Evolutionary conservation across 306 rosid genomes (phyloP).

Genomic region (Malus sylvestris): DNA sequence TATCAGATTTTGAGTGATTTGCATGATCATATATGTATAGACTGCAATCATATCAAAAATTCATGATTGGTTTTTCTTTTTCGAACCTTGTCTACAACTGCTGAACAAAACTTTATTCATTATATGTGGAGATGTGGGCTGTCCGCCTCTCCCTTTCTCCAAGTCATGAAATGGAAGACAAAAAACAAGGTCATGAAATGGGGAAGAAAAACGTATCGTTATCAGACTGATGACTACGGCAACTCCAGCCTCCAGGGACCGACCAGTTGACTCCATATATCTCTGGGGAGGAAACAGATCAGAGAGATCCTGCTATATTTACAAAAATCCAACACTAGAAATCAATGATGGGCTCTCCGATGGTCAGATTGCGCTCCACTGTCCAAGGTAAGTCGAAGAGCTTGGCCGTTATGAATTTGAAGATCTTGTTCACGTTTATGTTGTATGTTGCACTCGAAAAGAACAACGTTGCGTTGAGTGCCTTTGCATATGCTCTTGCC

Average conservation of each 20-base stretch:
- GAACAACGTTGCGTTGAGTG: constrained; percentile 76
- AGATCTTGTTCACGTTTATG: constrained; percentile 91
- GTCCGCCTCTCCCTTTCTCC: constrained; percentile 49
- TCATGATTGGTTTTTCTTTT: not conserved
- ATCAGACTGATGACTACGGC: not conserved
- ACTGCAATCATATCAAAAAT: not conserved
- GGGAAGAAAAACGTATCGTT: not conserved
- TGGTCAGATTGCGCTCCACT: constrained; percentile 70
- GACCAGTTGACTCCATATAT: constrained; percentile 22
- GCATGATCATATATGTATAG: not conserved
- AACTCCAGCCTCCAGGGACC: not conserved
- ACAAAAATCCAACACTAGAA: constrained; percentile 34
- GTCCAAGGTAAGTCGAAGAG: constrained; percentile 94
- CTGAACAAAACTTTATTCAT: constrained; percentile 12
- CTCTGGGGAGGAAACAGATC: not conserved
- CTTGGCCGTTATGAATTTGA: constrained; percentile 94
- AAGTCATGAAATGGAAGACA: not conserved
- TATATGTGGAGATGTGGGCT: constrained; percentile 39
- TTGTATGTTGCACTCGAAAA: constrained; percentile 94
- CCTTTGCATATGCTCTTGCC: constrained; percentile 93
- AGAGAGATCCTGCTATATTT: constrained; percentile 4
- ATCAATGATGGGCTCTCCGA: constrained; percentile 95
- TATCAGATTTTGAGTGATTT: not conserved
- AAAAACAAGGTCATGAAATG: not conserved
- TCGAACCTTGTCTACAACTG: not conserved